A percentile compares a stretch with the other conserved stretches of the same genome.
Conservation (phyloP, 306 rosid species). For the Castanospermum australe region DNA sequence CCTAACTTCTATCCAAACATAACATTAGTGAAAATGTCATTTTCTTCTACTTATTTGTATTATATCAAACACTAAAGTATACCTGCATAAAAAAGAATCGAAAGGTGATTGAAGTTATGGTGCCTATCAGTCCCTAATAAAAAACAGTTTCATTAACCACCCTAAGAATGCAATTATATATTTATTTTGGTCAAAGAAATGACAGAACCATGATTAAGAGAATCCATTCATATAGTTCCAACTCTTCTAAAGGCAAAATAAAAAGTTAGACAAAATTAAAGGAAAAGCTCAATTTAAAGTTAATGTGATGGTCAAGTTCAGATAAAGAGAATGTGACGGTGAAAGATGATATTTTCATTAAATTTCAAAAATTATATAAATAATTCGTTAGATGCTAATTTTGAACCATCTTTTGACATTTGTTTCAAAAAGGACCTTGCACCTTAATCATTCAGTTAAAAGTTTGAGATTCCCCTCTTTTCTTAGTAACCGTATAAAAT, state of each 20-base stretch:
- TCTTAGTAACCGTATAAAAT: not conserved
- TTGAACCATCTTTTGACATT: not conserved
- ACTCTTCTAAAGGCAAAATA: not conserved
- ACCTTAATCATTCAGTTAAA: not conserved
- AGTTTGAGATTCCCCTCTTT: not conserved
- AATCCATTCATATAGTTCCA: not conserved
- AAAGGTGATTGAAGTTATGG: no score
- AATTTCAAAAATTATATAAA: not conserved
- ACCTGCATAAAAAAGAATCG: no score
- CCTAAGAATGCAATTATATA: not conserved
- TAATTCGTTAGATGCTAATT: not conserved
- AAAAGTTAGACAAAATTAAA: not conserved
- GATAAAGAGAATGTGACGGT: not conserved
- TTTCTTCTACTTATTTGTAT: no score
- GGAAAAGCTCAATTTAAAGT: not conserved
- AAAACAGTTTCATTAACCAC: no score
- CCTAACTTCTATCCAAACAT: no score
- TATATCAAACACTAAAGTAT: no score
- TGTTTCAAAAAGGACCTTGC: not conserved
- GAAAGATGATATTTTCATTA: not conserved
- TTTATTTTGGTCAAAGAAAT: not conserved
- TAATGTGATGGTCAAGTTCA: slow-evolving; percentile 1
- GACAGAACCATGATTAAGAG: not conserved
- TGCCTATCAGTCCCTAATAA: no score
- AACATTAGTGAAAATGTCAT: no score